Conservation (phyloP, 2,329 filamentous ascomycete genomes). For the Colletotrichum tropicale region DNA sequence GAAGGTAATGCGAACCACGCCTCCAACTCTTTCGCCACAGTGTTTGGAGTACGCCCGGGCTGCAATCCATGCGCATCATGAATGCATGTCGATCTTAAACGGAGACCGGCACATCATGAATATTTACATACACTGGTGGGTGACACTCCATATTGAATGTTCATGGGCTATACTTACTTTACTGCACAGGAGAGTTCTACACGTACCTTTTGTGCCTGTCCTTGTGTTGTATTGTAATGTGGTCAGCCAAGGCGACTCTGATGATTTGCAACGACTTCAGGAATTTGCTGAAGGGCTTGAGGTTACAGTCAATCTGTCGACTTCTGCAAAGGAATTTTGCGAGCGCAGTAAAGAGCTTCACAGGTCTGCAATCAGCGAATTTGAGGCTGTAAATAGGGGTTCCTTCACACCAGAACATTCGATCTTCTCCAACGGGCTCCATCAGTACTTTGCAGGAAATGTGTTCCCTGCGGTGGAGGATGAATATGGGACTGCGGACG, state of each 20-base stretch:
- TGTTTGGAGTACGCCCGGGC: not conserved
- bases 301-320: not conserved
- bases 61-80: not conserved
- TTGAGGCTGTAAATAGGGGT: not conserved
- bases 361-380: not conserved
- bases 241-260: not conserved
- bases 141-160: accelerated
- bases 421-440: not conserved
- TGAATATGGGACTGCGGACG: not conserved
- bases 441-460: not conserved
- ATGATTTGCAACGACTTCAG: not conserved
- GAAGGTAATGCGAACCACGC: not conserved
- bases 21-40: not conserved
- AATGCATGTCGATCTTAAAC: not conserved
- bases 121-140: not conserved
- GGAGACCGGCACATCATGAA: not conserved
- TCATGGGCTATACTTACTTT: accelerated
- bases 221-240: not conserved
- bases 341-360: not conserved
- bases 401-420: not conserved
- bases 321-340: not conserved
- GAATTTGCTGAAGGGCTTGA: not conserved
- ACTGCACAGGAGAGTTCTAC: not conserved
- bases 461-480: not conserved
- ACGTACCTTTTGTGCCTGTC: not conserved